phyloP scores from a whole-genome alignment of 2,329 filamentous ascomycete species.

The Scytalidium lignicola region DNA sequence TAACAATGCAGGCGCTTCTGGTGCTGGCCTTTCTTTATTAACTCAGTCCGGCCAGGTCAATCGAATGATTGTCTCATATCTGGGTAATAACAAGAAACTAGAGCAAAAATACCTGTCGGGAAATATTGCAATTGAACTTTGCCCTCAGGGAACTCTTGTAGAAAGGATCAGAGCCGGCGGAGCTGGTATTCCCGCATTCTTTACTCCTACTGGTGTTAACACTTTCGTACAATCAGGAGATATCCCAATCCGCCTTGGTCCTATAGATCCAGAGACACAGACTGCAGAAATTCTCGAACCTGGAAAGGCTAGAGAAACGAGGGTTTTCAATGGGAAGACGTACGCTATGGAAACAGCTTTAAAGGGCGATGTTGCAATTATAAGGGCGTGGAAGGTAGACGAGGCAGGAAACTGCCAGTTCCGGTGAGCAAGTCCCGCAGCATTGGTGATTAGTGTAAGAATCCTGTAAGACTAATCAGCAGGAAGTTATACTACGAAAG shows the following conservation, averaged over 20 bases:
- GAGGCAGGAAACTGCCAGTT: conserved; percentile 76
- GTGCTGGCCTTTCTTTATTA: conserved; percentile 61
- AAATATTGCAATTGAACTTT: conserved; percentile 70
- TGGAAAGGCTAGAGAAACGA: conserved; percentile 62
- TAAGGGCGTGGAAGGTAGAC: conserved; percentile 73
- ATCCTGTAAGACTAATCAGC: neutral
- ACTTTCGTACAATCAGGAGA: conserved; percentile 65
- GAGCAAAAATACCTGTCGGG: conserved; percentile 71
- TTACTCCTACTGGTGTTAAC: conserved; percentile 66
- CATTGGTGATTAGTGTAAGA: neutral
- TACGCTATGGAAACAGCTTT: conserved; percentile 77
- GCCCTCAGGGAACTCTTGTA: conserved; percentile 69
- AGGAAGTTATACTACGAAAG: conserved; percentile 62
- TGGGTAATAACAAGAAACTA: conserved; percentile 72
- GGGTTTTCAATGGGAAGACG: conserved; percentile 66
- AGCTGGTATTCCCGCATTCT: conserved; percentile 76
- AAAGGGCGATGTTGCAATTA: conserved; percentile 69
- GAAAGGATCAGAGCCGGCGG: conserved; percentile 69
- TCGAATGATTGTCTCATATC: conserved; percentile 68
- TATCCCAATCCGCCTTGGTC: conserved; percentile 58
- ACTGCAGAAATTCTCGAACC: conserved; percentile 48
- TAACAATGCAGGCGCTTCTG: conserved; percentile 72
- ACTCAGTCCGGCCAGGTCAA: conserved; percentile 65
- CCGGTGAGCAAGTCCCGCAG: conserved; percentile 40
- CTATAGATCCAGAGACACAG: conserved; percentile 38